These are phyloP conservation scores for Oemleria cerasiformis DNA, from an alignment of 306 rosid species.

Conservation along the genomic window DNA sequence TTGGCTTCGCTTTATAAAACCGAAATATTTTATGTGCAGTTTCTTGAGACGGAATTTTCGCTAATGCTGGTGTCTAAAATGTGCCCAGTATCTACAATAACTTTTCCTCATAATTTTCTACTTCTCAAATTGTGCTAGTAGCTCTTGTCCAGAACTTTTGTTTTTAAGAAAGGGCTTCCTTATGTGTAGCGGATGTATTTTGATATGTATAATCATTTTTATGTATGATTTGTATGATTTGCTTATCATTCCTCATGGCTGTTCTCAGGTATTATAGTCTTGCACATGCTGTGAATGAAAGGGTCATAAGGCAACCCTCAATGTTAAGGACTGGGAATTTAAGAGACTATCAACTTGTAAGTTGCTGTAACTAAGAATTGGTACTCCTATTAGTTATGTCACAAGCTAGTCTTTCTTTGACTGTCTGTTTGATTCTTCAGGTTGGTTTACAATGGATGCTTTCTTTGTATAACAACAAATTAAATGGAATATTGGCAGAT, in stretches of 20 bases:
- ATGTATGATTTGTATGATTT: slow-evolving; percentile 17
- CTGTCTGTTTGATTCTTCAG: slow-evolving; percentile 40
- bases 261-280: slow-evolving; percentile 83
- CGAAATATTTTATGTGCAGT: slow-evolving; percentile 8
- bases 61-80: not conserved
- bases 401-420: slow-evolving; percentile 12
- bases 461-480: slow-evolving; percentile 92
- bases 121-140: not conserved
- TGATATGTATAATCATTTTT: slow-evolving; percentile 2
- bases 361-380: slow-evolving; percentile 35
- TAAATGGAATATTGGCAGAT: slow-evolving; percentile 97
- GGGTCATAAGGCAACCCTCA: slow-evolving; percentile 79
- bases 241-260: slow-evolving; percentile 14
- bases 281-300: slow-evolving; percentile 97
- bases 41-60: not conserved
- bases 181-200: slow-evolving; percentile 8
- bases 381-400: not conserved
- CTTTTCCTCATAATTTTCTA: not conserved
- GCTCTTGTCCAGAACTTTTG: not conserved
- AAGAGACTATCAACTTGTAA: slow-evolving; percentile 97
- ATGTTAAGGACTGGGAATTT: slow-evolving; percentile 89
- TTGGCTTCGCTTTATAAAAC: slow-evolving; percentile 19
- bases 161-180: not conserved
- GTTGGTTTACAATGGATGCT: slow-evolving; percentile 99
- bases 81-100: not conserved